Conservation (phyloP, 2,329 filamentous ascomycete species). For the Aspergillus glaucus region DNA sequence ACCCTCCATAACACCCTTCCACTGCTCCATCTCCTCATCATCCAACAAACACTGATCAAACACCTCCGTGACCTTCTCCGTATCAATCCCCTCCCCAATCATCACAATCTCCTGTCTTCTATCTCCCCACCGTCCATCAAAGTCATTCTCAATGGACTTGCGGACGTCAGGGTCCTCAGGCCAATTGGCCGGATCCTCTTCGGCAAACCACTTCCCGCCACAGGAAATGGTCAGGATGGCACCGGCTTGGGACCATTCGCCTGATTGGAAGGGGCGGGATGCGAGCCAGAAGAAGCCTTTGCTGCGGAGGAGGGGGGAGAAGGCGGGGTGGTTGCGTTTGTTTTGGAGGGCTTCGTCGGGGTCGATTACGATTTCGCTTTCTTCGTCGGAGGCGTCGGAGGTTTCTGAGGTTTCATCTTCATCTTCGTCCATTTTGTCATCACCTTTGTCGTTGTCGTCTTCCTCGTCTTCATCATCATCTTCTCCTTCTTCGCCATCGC, state of each 20-base stretch:
- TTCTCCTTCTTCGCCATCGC: slow-evolving; percentile 20
- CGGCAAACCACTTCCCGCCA: slow-evolving; percentile 52
- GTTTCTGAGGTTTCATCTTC: slow-evolving; percentile 2
- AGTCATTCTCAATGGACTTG: slow-evolving; percentile 45
- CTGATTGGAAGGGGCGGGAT: slow-evolving; percentile 36
- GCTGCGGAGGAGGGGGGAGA: slow-evolving; percentile 35
- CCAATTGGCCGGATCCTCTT: slow-evolving; percentile 48
- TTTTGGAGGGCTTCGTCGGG: slow-evolving; percentile 31
- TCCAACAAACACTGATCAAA: slow-evolving; percentile 58
- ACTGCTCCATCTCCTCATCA: slow-evolving; percentile 53
- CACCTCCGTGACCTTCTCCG: slow-evolving; percentile 43
- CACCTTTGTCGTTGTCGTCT: slow-evolving; percentile 18
- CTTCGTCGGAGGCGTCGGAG: slow-evolving; percentile 8
- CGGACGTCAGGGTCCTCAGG: slow-evolving; percentile 44
- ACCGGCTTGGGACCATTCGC: slow-evolving; percentile 42
- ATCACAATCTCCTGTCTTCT: slow-evolving; percentile 67
- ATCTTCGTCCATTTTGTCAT: slow-evolving; percentile 17
- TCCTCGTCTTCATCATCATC: slow-evolving; percentile 22
- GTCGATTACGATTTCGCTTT: slow-evolving; percentile 28
- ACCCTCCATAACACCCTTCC: slow-evolving; percentile 49
- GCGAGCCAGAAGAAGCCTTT: slow-evolving; percentile 43
- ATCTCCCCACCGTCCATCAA: slow-evolving; percentile 57
- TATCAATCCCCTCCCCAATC: slow-evolving; percentile 61
- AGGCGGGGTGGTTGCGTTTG: slow-evolving; percentile 32
- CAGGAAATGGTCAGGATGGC: slow-evolving; percentile 39